These are phyloP conservation scores for Alternaria hordeiaustralica DNA, from an alignment of 2,329 filamentous ascomycete genomes.

Conservation along the genomic window DNA sequence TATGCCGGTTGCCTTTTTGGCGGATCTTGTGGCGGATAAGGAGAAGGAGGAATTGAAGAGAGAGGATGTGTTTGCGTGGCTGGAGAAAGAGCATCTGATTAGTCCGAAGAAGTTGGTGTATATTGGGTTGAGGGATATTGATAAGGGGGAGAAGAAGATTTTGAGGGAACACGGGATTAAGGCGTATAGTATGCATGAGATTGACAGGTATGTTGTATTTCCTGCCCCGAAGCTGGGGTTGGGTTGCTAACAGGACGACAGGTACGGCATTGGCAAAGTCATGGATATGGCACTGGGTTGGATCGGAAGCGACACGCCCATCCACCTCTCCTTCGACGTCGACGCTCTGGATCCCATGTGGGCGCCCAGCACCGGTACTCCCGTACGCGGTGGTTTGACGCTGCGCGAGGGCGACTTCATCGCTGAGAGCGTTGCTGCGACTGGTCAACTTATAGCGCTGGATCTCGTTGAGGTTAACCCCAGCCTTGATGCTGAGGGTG, in stretches of 20 bases:
- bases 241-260: conserved; percentile 44
- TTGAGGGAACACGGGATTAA: conserved; percentile 87
- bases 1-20: conserved; percentile 94
- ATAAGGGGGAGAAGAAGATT: conserved; percentile 91
- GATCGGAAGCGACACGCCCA: conserved; percentile 92
- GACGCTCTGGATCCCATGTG: conserved; percentile 95
- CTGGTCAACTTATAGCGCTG: conserved; percentile 63
- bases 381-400: conserved; percentile 90
- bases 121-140: conserved; percentile 92
- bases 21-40: conserved; percentile 81
- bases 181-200: conserved; percentile 98
- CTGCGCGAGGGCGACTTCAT: conserved; percentile 97
- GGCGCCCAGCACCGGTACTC: conserved; percentile 94
- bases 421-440: conserved; percentile 70
- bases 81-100: conserved; percentile 73
- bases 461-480: conserved; percentile 64
- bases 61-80: conserved; percentile 87
- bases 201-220: conserved; percentile 81
- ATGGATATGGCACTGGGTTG: conserved; percentile 98
- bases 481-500: conserved; percentile 63
- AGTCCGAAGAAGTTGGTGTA: conserved; percentile 90
- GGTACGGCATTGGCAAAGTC: conserved; percentile 90
- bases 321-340: conserved; percentile 96
- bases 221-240: too few species aligned
- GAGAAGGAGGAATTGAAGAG: conserved; percentile 67